Percentiles rank a stretch among this genome's conserved stretches.
Evolutionary conservation across 306 rosid species (phyloP).

Genomic region (Lotus japonicus): DNA sequence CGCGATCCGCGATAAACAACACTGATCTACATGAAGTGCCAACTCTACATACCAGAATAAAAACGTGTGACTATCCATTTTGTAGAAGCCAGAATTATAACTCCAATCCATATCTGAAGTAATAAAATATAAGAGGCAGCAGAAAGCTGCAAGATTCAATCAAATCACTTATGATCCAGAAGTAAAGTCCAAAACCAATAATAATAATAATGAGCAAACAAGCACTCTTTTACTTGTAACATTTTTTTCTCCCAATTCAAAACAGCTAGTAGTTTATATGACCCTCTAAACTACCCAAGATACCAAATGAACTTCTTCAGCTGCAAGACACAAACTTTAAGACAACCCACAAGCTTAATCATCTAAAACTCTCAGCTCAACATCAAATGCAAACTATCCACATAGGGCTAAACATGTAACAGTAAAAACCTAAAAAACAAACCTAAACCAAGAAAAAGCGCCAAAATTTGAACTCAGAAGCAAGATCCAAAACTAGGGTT

Average conservation of each 20-base stretch:
- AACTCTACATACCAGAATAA: slow-evolving; percentile 14
- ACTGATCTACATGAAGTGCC: slow-evolving; percentile 1
- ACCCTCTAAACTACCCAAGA: slow-evolving; percentile 22
- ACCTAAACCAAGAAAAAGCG: slow-evolving; percentile 36
- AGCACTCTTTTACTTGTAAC: not conserved
- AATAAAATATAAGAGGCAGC: slow-evolving; percentile 9
- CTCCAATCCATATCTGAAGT: not conserved
- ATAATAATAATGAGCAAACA: not conserved
- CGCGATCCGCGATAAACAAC: too few relatives aligned
- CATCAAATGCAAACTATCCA: slow-evolving; percentile 26
- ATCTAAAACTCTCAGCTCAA: slow-evolving; percentile 18
- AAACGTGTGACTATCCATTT: slow-evolving; percentile 4
- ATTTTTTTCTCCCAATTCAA: slow-evolving; percentile 19
- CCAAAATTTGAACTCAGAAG: slow-evolving; percentile 30
- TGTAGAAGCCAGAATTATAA: not conserved
- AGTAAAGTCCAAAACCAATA: not conserved
- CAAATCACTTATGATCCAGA: slow-evolving; percentile 22
- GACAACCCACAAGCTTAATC: slow-evolving; percentile 21
- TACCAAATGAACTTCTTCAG: slow-evolving; percentile 1
- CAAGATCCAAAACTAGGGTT: slow-evolving; percentile 71
- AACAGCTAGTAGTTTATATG: slow-evolving; percentile 29
- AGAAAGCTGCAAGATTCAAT: slow-evolving; percentile 1
- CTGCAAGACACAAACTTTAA: slow-evolving; percentile 11
- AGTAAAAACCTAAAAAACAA: slow-evolving; percentile 24
- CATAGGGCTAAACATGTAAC: slow-evolving; percentile 9